Evolutionary conservation across 106 monocot species (phyloP).

Genomic region (Allium cepa): DNA sequence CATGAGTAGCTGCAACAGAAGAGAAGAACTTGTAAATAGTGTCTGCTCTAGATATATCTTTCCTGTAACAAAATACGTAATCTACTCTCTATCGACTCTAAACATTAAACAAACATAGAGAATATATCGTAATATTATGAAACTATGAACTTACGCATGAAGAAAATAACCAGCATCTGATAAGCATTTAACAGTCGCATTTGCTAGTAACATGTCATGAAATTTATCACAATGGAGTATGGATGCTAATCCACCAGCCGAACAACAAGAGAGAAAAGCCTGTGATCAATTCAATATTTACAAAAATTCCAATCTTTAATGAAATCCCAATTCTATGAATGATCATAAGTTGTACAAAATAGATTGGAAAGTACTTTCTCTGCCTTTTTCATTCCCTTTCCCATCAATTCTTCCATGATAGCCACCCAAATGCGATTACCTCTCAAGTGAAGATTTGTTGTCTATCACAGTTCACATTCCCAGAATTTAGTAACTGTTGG

Average conservation of each 20-base stretch:
- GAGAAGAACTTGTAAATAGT: constrained; percentile 36
- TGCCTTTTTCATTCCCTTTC: constrained; percentile 25
- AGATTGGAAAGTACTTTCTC: constrained; percentile 11
- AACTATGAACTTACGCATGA: constrained; percentile 54
- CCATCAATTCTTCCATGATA: constrained; percentile 19
- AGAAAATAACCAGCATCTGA: constrained; percentile 97
- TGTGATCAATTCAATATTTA: constrained; percentile 16
- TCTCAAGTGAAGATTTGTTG: constrained; percentile 9
- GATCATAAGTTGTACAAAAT: too few relatives aligned
- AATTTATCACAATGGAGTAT: constrained; percentile 90
- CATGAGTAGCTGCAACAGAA: constrained; percentile 43
- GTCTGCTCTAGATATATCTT: constrained; percentile 54
- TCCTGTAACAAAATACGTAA: constrained; percentile 24
- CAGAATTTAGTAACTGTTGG: too few relatives aligned
- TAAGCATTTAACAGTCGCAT: constrained; percentile 79
- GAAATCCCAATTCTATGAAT: not conserved
- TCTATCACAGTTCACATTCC: not conserved
- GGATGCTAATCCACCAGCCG: constrained; percentile 86
- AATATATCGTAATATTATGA: not conserved
- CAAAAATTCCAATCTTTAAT: not conserved
- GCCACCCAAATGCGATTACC: constrained; percentile 20
- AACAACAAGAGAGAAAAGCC: constrained; percentile 95
- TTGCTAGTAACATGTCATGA: constrained; percentile 53
- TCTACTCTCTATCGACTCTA: too few relatives aligned
- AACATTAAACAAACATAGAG: not conserved